Percentiles rank a stretch among this genome's conserved stretches.
These are phyloP conservation scores for Debaryomyces hansenii DNA, from an alignment of 805 yeast genomes.

Conservation along the genomic window DNA sequence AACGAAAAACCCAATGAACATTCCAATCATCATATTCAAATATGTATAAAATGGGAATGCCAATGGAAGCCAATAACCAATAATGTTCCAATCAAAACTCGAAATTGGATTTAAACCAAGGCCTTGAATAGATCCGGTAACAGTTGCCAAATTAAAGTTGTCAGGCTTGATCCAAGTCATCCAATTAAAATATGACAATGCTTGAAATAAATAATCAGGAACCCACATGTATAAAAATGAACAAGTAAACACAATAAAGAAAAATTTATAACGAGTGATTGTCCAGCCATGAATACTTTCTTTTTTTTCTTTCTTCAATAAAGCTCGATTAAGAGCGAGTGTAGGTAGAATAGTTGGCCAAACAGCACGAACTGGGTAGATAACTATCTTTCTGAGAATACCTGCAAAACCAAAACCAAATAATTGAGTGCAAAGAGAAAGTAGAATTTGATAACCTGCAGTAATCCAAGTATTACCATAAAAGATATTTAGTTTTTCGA, in stretches of 20 bases:
- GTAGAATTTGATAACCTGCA: conserved; percentile 12
- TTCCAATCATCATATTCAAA: conserved; percentile 22
- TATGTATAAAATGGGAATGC: conserved; percentile 24
- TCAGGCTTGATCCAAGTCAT: conserved; percentile 54
- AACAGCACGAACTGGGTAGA: conserved; percentile 50
- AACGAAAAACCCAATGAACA: conserved; percentile 19
- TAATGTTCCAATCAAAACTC: conserved; percentile 33
- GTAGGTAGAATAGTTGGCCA: conserved; percentile 49
- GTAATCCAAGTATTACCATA: conserved; percentile 6
- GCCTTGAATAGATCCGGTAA: conserved; percentile 47
- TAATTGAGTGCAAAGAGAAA: conserved; percentile 23
- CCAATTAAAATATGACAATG: conserved; percentile 49
- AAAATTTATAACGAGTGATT: conserved; percentile 24
- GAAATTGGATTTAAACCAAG: conserved; percentile 52
- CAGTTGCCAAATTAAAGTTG: conserved; percentile 44
- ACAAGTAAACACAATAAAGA: conserved; percentile 17
- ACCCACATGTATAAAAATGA: conserved; percentile 45
- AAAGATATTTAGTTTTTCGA: conserved; percentile 2
- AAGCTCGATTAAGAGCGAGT: conserved; percentile 27
- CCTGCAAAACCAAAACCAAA: conserved; percentile 34
- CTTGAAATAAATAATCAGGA: conserved; percentile 41
- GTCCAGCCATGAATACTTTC: conserved; percentile 33
- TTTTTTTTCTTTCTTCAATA: conserved; percentile 21
- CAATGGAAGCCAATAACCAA: conserved; percentile 15
- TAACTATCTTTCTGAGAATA: conserved; percentile 31